A percentile compares a stretch with the other conserved stretches of the same genome.
phyloP scores from a whole-genome alignment of 306 rosid species.

The Pyrus bretschneideri region DNA sequence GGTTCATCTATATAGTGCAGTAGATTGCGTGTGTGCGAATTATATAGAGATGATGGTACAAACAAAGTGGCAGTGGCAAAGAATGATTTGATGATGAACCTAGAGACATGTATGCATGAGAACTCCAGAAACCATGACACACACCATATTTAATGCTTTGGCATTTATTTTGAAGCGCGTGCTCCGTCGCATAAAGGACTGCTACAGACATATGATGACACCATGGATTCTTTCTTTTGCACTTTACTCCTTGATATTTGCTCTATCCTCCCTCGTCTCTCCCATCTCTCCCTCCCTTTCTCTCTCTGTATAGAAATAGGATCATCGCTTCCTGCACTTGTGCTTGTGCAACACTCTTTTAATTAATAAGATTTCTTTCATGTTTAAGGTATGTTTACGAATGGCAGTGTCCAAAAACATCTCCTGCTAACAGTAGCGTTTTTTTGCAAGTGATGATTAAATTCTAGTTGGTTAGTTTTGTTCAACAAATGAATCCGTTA shows the following conservation, averaged over 20 bases:
- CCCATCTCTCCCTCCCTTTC: no score
- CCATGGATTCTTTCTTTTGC: slow-evolving; percentile 1
- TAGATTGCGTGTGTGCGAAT: neutral
- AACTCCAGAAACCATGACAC: slow-evolving; percentile 41
- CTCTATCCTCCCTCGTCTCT: neutral
- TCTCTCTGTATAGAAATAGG: neutral
- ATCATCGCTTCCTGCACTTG: neutral
- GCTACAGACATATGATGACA: slow-evolving; percentile 17
- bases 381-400: no score
- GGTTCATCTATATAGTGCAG: neutral
- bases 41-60: neutral
- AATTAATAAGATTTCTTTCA: no score
- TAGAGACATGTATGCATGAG: neutral
- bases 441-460: no score
- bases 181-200: slow-evolving; percentile 29
- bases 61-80: neutral
- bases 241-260: slow-evolving; percentile 8
- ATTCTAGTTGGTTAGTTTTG: no score
- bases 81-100: slow-evolving; percentile 3
- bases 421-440: no score
- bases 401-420: no score
- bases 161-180: slow-evolving; percentile 66
- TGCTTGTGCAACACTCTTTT: no score
- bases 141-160: slow-evolving; percentile 19
- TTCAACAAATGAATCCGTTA: no score